Conservation (phyloP, 2,329 filamentous ascomycete genomes). For the Trichoderma breve region DNA sequence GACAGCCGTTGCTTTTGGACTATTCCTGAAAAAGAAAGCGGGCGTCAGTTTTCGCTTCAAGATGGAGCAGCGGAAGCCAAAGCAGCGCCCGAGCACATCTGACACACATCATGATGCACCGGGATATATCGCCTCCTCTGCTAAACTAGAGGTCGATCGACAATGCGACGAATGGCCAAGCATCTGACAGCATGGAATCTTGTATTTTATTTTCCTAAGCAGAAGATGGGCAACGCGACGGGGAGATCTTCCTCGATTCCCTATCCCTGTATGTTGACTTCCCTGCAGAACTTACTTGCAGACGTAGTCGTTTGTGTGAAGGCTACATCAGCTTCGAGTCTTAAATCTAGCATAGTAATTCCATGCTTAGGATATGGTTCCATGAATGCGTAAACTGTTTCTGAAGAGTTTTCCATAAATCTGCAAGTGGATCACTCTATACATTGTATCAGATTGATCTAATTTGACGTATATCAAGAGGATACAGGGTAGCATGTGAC, state of each 20-base stretch:
- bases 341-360: background rate
- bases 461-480: rapidly evolving
- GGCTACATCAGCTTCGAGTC: too few species aligned
- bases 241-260: too few species aligned
- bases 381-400: background rate
- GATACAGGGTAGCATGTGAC: background rate
- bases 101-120: background rate
- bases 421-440: background rate
- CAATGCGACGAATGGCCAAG: background rate
- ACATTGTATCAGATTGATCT: background rate
- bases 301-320: too few species aligned
- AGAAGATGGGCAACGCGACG: too few species aligned
- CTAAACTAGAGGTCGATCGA: background rate
- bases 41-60: background rate
- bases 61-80: background rate
- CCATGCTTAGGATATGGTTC: background rate
- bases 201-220: too few species aligned
- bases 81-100: background rate
- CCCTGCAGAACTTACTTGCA: too few species aligned
- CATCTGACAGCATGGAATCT: too few species aligned
- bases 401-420: background rate
- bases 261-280: too few species aligned
- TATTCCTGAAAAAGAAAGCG: background rate
- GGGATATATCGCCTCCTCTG: background rate
- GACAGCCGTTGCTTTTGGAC: background rate